Conservation (phyloP, 108 stramenopile species). For the Aurantiochytrium sp. region DNA sequence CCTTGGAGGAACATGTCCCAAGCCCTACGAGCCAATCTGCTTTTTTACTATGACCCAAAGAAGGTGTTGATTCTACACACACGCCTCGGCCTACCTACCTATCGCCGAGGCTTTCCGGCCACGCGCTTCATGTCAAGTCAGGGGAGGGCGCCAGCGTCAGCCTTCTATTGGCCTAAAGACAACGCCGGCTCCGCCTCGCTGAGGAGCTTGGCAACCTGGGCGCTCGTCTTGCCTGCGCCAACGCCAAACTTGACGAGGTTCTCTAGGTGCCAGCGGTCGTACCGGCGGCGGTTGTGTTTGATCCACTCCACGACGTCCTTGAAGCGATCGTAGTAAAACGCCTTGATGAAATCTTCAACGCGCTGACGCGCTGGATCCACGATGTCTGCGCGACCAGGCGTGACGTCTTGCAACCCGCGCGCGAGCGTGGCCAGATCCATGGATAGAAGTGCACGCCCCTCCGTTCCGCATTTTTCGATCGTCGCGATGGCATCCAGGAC, state of each 20-base stretch:
- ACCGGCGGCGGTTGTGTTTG: background rate
- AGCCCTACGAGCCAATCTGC: too few species aligned
- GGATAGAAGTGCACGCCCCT: background rate
- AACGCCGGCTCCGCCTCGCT: background rate
- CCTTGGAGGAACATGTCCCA: too few species aligned
- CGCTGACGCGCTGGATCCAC: background rate
- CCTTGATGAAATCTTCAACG: background rate
- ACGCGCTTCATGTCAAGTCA: too few species aligned
- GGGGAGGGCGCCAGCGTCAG: too few species aligned
- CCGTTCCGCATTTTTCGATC: background rate
- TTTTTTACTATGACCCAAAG: too few species aligned
- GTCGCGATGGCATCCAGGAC: background rate
- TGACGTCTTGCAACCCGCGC: background rate
- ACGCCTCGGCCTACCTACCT: too few species aligned
- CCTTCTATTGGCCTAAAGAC: too few species aligned
- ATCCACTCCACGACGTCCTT: slow-evolving; percentile 1
- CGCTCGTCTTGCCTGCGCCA: background rate
- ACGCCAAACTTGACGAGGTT: background rate
- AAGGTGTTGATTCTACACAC: too few species aligned
- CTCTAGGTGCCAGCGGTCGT: slow-evolving; percentile 6
- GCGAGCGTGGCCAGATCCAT: background rate
- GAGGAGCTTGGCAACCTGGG: background rate
- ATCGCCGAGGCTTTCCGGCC: too few species aligned
- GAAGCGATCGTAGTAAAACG: background rate
- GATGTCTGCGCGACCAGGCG: background rate